These are phyloP conservation scores for Beauveria sp. DNA, from an alignment of 2,329 filamentous ascomycete genomes.

Conservation along the genomic window DNA sequence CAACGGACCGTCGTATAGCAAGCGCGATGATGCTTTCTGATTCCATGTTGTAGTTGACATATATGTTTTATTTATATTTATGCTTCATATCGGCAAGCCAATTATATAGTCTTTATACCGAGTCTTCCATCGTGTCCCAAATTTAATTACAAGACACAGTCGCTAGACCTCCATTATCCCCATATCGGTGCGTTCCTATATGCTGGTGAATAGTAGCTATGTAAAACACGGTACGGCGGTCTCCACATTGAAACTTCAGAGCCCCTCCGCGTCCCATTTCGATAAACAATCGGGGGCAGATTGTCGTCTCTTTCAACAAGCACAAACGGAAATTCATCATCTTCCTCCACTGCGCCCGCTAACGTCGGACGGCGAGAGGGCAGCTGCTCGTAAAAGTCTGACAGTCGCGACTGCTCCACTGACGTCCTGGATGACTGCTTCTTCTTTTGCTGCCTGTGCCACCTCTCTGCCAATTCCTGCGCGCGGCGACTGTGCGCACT, in stretches of 20 bases:
- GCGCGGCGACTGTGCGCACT: not conserved
- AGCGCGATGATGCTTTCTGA: constrained; percentile 44
- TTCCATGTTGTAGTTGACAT: not conserved
- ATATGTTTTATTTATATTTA: not conserved
- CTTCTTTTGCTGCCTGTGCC: not conserved
- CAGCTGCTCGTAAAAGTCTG: not conserved
- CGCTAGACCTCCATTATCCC: constrained; percentile 27
- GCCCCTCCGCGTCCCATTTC: constrained; percentile 2
- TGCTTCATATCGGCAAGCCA: not conserved
- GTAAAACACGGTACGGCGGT: constrained; percentile 43
- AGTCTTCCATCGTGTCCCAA: not conserved
- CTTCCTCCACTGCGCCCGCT: not conserved
- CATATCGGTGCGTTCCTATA: constrained; percentile 49
- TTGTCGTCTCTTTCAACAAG: not conserved
- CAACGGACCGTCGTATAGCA: constrained; percentile 36
- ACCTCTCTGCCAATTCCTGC: not conserved
- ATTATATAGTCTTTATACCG: not conserved
- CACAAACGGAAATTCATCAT: not conserved
- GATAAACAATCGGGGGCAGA: constrained; percentile 3
- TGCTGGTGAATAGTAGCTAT: constrained; percentile 52
- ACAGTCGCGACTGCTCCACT: not conserved
- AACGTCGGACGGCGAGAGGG: not conserved
- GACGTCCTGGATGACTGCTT: not conserved
- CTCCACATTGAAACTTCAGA: constrained; percentile 16
- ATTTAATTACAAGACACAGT: not conserved